Percentiles rank a stretch among this genome's conserved stretches.
phyloP scores from a whole-genome alignment of 139 green algal species.

The Yamagishiella unicocca region DNA sequence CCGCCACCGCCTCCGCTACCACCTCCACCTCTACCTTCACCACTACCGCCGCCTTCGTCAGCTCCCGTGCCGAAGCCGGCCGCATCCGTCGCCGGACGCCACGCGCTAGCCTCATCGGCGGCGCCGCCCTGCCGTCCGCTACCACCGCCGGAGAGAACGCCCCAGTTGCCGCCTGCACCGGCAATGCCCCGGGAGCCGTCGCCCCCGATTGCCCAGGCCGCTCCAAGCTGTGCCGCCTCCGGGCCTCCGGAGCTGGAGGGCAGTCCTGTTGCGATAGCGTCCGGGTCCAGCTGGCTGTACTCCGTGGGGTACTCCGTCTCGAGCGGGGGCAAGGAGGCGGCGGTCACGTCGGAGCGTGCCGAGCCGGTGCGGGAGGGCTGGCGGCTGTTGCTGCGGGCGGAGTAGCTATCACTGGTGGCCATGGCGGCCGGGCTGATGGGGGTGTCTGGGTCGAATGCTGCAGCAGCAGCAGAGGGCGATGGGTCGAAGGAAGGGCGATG shows the following conservation, averaged over 20 bases:
- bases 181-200: not conserved
- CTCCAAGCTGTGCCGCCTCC: too few relatives aligned
- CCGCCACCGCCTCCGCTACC: not conserved
- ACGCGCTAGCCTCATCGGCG: not conserved
- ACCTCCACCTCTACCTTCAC: too few relatives aligned
- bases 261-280: too few relatives aligned
- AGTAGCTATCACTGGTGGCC: not conserved
- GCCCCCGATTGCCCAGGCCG: too few relatives aligned
- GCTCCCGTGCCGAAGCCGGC: not conserved
- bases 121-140: not conserved
- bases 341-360: not conserved
- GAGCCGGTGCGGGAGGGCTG: slow-evolving; percentile 1
- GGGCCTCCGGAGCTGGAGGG: too few relatives aligned
- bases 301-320: slow-evolving; percentile 35
- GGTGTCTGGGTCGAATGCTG: slow-evolving; percentile 5
- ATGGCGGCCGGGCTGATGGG: not conserved
- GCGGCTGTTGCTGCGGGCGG: not conserved
- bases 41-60: not conserved
- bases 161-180: not conserved
- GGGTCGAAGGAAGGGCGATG: too few relatives aligned
- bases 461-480: too few relatives aligned
- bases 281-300: too few relatives aligned
- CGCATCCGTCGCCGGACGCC: not conserved
- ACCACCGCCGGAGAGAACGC: too few relatives aligned
- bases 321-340: slow-evolving; percentile 31